Evolutionary conservation across 306 rosid species (phyloP).

Genomic region (Quercus engelmannii): DNA sequence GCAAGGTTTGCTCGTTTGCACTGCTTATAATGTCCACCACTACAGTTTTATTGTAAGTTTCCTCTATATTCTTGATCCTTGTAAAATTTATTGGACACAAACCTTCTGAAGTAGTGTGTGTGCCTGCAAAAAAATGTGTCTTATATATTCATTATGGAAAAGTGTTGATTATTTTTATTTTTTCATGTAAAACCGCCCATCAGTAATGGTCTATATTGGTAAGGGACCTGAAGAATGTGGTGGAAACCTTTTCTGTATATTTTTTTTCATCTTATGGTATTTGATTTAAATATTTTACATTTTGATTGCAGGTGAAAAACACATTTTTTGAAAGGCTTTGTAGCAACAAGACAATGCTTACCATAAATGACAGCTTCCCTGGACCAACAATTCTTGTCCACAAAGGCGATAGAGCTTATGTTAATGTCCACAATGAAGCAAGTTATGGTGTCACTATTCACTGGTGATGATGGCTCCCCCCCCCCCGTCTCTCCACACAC

Average conservation of each 20-base stretch:
- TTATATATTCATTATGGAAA: too few relatives aligned
- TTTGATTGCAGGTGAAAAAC: conserved; percentile 18
- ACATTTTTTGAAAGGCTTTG: conserved; percentile 22
- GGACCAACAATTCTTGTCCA: conserved; percentile 33
- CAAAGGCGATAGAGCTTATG: conserved; percentile 27
- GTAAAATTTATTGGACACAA: too few relatives aligned
- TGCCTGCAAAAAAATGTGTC: too few relatives aligned
- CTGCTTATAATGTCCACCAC: conserved; percentile 20
- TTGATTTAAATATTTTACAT: too few relatives aligned
- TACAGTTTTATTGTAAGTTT: conserved; percentile 22
- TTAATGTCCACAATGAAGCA: conserved; percentile 27
- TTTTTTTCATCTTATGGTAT: too few relatives aligned
- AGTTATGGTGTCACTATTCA: conserved; percentile 32
- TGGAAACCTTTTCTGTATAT: too few relatives aligned
- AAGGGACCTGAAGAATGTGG: too few relatives aligned
- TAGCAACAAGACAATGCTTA: conserved; percentile 22
- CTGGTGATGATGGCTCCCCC: conserved; percentile 1
- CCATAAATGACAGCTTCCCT: conserved; percentile 24
- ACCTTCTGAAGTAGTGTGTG: background rate
- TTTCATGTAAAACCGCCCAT: too few relatives aligned
- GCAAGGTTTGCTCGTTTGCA: background rate
- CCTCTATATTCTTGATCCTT: too few relatives aligned
- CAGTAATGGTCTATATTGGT: too few relatives aligned
- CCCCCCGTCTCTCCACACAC: background rate
- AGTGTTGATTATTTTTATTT: too few relatives aligned